Conservation (phyloP, 169 alveolate genomes). For the Eimeria sp. region DNA sequence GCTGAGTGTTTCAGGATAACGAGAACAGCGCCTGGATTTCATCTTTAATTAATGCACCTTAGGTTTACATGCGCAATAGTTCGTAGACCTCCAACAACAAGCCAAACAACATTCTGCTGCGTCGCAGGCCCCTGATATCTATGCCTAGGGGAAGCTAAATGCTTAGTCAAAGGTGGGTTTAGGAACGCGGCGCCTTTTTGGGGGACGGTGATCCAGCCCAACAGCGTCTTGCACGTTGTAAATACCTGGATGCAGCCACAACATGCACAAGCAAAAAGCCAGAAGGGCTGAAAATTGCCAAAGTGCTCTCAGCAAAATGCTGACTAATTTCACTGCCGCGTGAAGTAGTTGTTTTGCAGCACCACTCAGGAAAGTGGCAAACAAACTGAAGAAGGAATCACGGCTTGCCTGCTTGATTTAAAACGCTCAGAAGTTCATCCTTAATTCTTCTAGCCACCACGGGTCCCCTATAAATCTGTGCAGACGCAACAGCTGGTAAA, state of each 20-base stretch:
- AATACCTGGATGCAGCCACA: conserved; percentile 25
- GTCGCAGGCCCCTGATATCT: background rate
- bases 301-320: background rate
- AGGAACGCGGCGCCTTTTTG: conserved; percentile 6
- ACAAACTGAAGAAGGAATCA: background rate
- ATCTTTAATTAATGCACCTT: background rate
- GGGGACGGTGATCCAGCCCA: conserved; percentile 62
- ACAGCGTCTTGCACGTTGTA: conserved; percentile 51
- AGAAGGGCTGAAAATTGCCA: background rate
- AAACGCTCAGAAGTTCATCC: conserved; percentile 74
- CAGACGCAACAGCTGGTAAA: background rate
- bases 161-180: conserved; percentile 28
- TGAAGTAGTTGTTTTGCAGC: background rate
- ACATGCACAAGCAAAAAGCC: background rate
- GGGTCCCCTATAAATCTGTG: conserved; percentile 83
- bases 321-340: background rate
- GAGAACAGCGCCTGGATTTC: background rate
- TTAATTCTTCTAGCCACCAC: conserved; percentile 76
- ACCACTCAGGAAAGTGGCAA: background rate
- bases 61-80: background rate
- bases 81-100: background rate
- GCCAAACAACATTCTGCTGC: background rate
- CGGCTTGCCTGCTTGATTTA: conserved; percentile 77
- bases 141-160: background rate
- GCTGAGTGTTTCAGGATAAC: background rate